Conservation (phyloP, 2,329 filamentous ascomycete genomes). For the Pezicula rhizophila region DNA sequence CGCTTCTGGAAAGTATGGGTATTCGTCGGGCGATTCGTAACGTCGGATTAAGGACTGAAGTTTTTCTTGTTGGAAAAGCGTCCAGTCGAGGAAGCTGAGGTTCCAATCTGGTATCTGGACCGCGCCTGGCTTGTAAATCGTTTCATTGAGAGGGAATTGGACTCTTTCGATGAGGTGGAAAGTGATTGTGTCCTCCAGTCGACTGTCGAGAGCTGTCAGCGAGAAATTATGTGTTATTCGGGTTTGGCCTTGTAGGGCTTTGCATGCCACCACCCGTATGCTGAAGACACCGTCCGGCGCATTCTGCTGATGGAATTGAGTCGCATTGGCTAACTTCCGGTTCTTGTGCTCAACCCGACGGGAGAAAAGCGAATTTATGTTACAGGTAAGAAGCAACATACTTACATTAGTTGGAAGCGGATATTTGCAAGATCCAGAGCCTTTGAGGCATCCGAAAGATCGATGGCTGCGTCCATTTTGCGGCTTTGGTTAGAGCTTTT, state of each 20-base stretch:
- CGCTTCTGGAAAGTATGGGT: conserved; percentile 87
- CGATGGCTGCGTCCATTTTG: conserved; percentile 83
- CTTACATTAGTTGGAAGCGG: conserved; percentile 87
- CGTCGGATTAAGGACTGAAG: conserved; percentile 89
- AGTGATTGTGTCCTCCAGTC: conserved; percentile 94
- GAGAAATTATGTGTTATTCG: neutral
- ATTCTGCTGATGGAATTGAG: neutral
- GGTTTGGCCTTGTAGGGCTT: conserved; percentile 1
- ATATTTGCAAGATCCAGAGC: conserved; percentile 88
- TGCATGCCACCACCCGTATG: neutral
- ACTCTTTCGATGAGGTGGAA: conserved; percentile 95
- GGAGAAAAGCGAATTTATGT: neutral
- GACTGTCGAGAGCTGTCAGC: conserved; percentile 46
- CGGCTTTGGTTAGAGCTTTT: neutral
- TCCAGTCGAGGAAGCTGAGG: conserved; percentile 89
- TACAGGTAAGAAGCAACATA: conserved; percentile 7
- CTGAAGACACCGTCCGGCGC: too few species aligned
- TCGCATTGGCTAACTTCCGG: neutral
- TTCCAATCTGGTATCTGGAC: conserved; percentile 67
- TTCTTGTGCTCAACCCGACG: neutral
- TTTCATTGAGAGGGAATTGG: conserved; percentile 90
- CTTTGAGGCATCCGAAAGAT: conserved; percentile 76
- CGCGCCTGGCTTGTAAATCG: conserved; percentile 79
- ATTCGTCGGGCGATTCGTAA: conserved; percentile 94
- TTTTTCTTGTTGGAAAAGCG: conserved; percentile 82